A percentile compares a stretch with the other conserved stretches of the same genome.
These are phyloP conservation scores for Silene latifolia DNA, from an alignment of 148 eudicot genomes.

Conservation along the genomic window DNA sequence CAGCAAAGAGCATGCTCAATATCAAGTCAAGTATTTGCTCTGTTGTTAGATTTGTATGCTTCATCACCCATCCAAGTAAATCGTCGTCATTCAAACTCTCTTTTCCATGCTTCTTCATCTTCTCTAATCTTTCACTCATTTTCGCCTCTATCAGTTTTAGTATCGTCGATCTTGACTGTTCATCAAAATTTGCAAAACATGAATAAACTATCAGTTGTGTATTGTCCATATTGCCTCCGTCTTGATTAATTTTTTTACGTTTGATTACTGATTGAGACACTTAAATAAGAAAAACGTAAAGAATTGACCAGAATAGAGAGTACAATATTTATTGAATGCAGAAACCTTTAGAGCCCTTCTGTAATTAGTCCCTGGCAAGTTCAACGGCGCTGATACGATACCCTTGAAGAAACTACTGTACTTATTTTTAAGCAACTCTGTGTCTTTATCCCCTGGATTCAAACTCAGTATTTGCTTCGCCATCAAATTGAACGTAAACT, in stretches of 20 bases:
- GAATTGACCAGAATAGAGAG: too few species aligned
- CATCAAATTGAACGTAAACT: constrained; percentile 96
- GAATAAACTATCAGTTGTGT: too few species aligned
- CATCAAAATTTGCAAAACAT: background rate
- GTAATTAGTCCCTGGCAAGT: constrained; percentile 92
- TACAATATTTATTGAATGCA: too few species aligned
- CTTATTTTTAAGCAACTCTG: constrained; percentile 77
- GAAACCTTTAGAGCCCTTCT: constrained; percentile 76
- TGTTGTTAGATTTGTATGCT: constrained; percentile 69
- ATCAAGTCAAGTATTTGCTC: constrained; percentile 91
- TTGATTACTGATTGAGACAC: too few species aligned
- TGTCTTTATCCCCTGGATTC: constrained; percentile 78
- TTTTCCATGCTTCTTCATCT: constrained; percentile 27
- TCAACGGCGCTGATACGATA: constrained; percentile 80
- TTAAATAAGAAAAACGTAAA: too few species aligned
- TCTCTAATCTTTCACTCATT: constrained; percentile 58
- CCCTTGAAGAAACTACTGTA: constrained; percentile 97
- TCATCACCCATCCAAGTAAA: constrained; percentile 90
- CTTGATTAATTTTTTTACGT: too few species aligned
- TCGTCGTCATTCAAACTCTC: constrained; percentile 57
- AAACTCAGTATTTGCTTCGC: constrained; percentile 91
- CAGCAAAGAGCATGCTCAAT: constrained; percentile 85
- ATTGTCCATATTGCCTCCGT: too few species aligned
- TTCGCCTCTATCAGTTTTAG: constrained; percentile 70
- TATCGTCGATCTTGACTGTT: constrained; percentile 75